Base-by-base conservation (phyloP, 2,329 filamentous ascomycete genomes). In the Passalora sequoiae region DNA sequence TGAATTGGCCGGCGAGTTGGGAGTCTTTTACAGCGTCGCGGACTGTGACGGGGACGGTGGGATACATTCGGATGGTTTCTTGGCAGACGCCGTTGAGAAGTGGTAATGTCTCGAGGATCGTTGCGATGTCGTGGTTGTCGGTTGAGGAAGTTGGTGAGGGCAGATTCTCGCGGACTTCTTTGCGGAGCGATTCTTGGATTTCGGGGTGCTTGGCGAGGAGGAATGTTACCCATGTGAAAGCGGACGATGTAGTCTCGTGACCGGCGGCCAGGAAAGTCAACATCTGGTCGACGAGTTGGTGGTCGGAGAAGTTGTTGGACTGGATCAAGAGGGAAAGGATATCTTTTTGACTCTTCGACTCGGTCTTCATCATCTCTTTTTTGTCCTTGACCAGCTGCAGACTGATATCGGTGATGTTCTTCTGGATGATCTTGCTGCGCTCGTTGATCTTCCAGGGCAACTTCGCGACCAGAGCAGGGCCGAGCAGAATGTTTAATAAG, bases 241-340 rank as follows among this genome's bases (percentile, higher is more conserved):
- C 75, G 1, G 81, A 76, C 1, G 86, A 80, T 0, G 85, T 89
- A 1, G 86, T 91, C 66, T 91, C 85, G 63, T 91, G 86, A 4
- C 69, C 74, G 3, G 74, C 74, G 2, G 75, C 75, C 3, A 79
- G 57, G 51, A 77, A 77, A 0, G 76, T 80, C 19, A 80, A 58
- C 1, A 78, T 65, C 43, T 78, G 75, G 49, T 78, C 74, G 6
- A 72, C 70, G 9, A 79, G 58, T n/a, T 70, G 65, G 3, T 66
- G 58, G 40, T 79, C 74, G 0, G 72, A 70, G 54, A 78, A 78
- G 41, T 72, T 68, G 40, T 70, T 69, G 2, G 70, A 71, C 47
- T 70, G 68, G 48, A 79, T 72, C 38, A 77, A 69, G 9, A 74
- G 65, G 0, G 73, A 67, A 2, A 73, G 51, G 22, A 72, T 69